Base-by-base conservation (phyloP, 768 basidiomycete genomes). In the Auriscalpium microsporum region DNA sequence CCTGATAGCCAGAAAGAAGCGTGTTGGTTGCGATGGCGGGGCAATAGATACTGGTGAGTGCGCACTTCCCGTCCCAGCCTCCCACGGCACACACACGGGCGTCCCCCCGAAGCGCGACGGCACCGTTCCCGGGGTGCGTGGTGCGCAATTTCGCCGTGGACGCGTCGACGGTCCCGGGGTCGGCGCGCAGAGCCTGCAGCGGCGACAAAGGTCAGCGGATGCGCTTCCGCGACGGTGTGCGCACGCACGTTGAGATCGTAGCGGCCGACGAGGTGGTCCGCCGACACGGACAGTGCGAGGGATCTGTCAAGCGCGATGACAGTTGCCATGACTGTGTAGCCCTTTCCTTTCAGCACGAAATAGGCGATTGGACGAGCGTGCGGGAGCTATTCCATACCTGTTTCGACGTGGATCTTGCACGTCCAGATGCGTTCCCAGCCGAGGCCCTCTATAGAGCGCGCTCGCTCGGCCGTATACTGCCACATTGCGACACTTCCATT, bases 1-100 rank as follows among this genome's bases (percentile, higher is more conserved):
- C 56, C 92, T 96, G 64, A 2, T 14, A 6, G 34, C 21, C 45
- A 38, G 38, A 14, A 38, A 46, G 40, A 37, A 3, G 53, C 45
- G n/a, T 47, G 54, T 21, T 1, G 17, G 50, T 23, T 16, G 2
- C 38, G 45, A 53, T 28, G 44, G 44, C 19, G 28, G 21, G 14
- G 47, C 3, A n/a, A 55, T 45, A 16, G 6, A 1, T 37, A 17
- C 1, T 35, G 17, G 4, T 9, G 52, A 16, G 16, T 21, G 71
- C 87, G 62, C 60, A 94, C 94, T 77, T 82, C 37, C 95, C 94
- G 58, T 98, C 94, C 95, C 95, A 97, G 0, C 94, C 92, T 2
- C 87, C 94, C 2, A 94, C 74, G 0, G 93, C 94, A 62, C 93
- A 87, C 0, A 97, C 80, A 19, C 79, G 78, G 0, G 84, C 90